Evolutionary conservation across 2,329 filamentous ascomycete species (phyloP).

Genomic region (Paracamarosporium sp.): DNA sequence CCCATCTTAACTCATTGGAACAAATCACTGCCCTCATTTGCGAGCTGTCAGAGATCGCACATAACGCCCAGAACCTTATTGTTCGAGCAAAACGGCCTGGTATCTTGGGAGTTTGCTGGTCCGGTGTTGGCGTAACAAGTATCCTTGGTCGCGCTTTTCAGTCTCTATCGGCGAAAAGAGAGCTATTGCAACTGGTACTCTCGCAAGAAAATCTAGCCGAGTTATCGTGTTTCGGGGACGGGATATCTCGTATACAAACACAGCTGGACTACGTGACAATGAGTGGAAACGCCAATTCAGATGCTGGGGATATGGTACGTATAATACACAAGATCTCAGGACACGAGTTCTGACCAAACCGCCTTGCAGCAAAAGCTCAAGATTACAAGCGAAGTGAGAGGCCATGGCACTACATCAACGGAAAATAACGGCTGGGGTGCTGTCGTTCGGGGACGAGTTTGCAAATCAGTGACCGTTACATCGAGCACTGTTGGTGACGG

Average conservation of each 20-base stretch:
- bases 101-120: not conserved
- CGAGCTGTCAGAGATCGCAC: not conserved
- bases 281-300: too few relatives aligned
- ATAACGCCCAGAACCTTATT: not conserved
- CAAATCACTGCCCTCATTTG: not conserved
- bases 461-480: not conserved
- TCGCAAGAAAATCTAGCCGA: not conserved
- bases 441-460: not conserved
- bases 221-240: not conserved
- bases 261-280: not conserved
- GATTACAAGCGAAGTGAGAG: too few relatives aligned
- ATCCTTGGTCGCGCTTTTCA: not conserved
- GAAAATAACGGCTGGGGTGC: not conserved
- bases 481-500: not conserved
- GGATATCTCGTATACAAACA: not conserved
- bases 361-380: too few relatives aligned
- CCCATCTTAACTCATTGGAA: not conserved
- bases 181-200: not conserved
- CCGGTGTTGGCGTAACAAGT: not conserved
- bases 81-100: not conserved
- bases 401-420: not conserved
- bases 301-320: too few relatives aligned
- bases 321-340: too few relatives aligned
- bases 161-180: not conserved
- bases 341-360: too few relatives aligned